These are phyloP conservation scores for Globisporangium alternatum DNA, from an alignment of 352 stramenopile genomes.

Conservation along the genomic window DNA sequence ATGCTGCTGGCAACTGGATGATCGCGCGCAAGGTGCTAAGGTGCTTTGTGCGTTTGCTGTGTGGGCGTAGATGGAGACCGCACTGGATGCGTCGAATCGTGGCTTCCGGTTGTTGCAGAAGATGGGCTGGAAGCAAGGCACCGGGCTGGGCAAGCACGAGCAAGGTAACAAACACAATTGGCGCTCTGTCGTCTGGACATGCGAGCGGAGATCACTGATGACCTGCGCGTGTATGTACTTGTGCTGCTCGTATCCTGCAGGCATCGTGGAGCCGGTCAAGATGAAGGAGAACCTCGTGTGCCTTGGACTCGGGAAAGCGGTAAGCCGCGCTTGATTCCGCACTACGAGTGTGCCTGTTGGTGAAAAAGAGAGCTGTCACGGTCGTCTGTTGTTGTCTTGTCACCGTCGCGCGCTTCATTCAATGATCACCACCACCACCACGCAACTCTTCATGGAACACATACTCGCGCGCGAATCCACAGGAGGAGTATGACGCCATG, in stretches of 20 bases:
- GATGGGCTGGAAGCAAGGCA: constrained; percentile 59
- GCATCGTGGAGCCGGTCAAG: constrained; percentile 55
- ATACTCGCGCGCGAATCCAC: neutral
- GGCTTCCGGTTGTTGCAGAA: constrained; percentile 57
- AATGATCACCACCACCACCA: neutral
- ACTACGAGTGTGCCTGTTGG: neutral
- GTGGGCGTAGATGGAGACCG: constrained; percentile 10
- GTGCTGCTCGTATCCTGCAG: constrained; percentile 9
- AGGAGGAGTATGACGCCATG: constrained; percentile 61
- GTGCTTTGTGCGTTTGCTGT: neutral
- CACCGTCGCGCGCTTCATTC: neutral
- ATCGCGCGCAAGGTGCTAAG: too few species aligned
- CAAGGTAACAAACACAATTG: constrained; percentile 27
- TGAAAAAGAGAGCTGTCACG: constrained; percentile 15
- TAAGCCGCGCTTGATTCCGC: constrained; percentile 11
- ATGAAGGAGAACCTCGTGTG: constrained; percentile 61
- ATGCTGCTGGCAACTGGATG: too few species aligned
- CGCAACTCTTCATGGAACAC: neutral
- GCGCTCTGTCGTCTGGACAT: neutral
- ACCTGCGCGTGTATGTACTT: neutral
- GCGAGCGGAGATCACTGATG: neutral
- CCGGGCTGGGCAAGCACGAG: constrained; percentile 43
- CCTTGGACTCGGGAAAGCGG: constrained; percentile 59
- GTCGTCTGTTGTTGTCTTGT: constrained; percentile 5
- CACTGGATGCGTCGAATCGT: constrained; percentile 47